Conservation (phyloP, 257 asterid species). For the Ajuga chamaepitys region DNA sequence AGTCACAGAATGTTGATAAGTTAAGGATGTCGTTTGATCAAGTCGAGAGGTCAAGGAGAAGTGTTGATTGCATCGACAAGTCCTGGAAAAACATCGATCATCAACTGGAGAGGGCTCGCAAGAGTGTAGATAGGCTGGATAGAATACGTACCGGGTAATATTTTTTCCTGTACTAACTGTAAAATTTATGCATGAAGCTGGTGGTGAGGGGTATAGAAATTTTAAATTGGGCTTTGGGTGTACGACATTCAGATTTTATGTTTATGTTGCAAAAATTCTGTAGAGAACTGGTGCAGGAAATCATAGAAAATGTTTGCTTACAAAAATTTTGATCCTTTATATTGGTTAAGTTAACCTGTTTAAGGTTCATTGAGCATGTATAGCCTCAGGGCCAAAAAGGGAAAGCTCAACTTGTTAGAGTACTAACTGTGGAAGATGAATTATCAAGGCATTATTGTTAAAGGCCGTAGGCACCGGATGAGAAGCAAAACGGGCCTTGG, state of each 20-base stretch:
- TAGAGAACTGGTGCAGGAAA: conserved; percentile 11
- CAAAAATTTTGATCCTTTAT: neutral
- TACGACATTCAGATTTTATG: neutral
- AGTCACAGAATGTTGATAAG: conserved; percentile 44
- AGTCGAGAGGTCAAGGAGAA: conserved; percentile 78
- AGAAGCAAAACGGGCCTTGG: no score
- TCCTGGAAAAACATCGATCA: conserved; percentile 67
- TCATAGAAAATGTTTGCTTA: conserved; percentile 5
- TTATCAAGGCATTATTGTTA: no score
- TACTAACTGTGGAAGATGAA: no score
- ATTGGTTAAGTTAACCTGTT: no score
- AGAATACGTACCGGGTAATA: conserved; percentile 50
- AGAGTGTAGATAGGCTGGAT: conserved; percentile 74
- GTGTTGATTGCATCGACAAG: conserved; percentile 73
- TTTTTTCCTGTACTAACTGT: conserved; percentile 8
- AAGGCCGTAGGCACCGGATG: no score
- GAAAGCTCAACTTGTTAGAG: no score
- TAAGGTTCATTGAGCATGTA: neutral
- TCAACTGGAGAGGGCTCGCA: conserved; percentile 64
- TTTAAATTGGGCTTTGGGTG: conserved; percentile 16
- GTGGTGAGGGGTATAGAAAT: conserved; percentile 32
- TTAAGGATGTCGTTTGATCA: conserved; percentile 62
- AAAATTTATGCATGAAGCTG: conserved; percentile 28
- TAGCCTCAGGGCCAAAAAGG: no score
- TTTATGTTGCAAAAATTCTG: neutral